Conservation (phyloP, 2,329 filamentous ascomycete species). For the Alternaria sp. region DNA sequence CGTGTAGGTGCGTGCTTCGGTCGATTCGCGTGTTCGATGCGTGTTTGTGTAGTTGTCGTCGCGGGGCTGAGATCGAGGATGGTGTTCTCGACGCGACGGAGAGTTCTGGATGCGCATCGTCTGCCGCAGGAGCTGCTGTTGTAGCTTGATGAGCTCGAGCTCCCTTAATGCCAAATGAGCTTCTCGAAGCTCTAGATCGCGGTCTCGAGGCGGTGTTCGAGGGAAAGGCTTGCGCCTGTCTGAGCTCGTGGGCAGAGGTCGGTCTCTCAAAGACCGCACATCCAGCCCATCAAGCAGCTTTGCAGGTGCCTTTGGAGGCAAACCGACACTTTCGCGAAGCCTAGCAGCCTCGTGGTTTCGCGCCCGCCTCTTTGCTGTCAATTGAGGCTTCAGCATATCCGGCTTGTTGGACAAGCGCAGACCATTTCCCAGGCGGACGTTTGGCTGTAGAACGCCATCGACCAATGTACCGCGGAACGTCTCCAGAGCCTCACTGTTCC, state of each 20-base stretch:
- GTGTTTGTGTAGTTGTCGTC: not conserved
- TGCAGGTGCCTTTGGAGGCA: not conserved
- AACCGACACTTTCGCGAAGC: not conserved
- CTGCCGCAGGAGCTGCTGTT: slow-evolving; percentile 9
- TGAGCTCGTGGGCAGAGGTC: not conserved
- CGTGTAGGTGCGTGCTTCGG: not conserved
- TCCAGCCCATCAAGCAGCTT: not conserved
- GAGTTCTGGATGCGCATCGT: not conserved
- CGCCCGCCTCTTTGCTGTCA: not conserved
- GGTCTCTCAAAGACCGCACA: not conserved
- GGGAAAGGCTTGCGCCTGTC: not conserved
- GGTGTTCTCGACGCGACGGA: not conserved
- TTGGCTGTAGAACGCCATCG: slow-evolving; percentile 26
- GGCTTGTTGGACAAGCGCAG: slow-evolving; percentile 9
- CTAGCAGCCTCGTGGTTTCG: not conserved
- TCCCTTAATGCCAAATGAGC: slow-evolving; percentile 10
- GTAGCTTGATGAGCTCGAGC: slow-evolving; percentile 10
- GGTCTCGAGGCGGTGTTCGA: not conserved
- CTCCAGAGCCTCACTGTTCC: slow-evolving; percentile 7
- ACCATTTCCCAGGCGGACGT: slow-evolving; percentile 26
- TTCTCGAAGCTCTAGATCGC: slow-evolving; percentile 10
- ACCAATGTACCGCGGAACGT: slow-evolving; percentile 29
- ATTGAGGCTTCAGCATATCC: not conserved
- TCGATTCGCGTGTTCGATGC: not conserved
- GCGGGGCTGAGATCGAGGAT: not conserved